Conservation (phyloP, 1,139 yeast species). For the Lodderomyces pseudojiufengensis region DNA sequence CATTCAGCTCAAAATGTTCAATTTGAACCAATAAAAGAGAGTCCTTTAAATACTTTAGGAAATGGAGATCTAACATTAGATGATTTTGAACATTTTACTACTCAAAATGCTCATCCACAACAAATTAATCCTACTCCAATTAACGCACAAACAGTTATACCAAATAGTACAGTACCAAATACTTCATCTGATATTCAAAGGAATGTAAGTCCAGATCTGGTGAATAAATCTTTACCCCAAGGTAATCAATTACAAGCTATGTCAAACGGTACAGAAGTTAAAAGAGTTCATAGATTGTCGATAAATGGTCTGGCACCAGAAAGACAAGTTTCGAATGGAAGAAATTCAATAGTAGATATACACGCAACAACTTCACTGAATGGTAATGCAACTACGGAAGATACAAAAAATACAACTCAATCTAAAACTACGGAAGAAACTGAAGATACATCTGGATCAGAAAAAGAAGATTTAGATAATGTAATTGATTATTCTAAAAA, state of each 20-base stretch:
- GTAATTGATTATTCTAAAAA: constrained; percentile 21
- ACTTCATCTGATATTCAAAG: constrained; percentile 15
- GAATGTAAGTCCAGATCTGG: constrained; percentile 20
- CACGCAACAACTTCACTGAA: constrained; percentile 2
- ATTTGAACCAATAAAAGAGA: constrained; percentile 57
- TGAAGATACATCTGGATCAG: constrained; percentile 11
- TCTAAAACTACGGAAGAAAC: constrained; percentile 6
- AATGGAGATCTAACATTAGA: constrained; percentile 66
- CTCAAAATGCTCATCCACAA: constrained; percentile 19
- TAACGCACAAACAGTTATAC: neutral
- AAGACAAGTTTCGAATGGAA: constrained; percentile 7
- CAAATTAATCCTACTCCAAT: constrained; percentile 1
- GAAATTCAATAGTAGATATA: constrained; percentile 4
- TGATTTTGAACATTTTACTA: constrained; percentile 29
- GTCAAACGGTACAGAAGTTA: constrained; percentile 10
- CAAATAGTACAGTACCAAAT: constrained; percentile 7
- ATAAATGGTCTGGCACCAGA: constrained; percentile 8
- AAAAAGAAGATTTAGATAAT: constrained; percentile 16
- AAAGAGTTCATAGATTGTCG: constrained; percentile 21
- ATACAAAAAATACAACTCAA: constrained; percentile 5
- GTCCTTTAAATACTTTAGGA: constrained; percentile 64
- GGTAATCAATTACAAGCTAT: constrained; percentile 10
- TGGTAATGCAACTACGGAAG: constrained; percentile 3
- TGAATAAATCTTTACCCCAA: constrained; percentile 16
- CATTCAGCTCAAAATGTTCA: constrained; percentile 24